Evolutionary conservation across 768 basidiomycete species (phyloP).

Genomic region (Gelatoporia subvermispora): DNA sequence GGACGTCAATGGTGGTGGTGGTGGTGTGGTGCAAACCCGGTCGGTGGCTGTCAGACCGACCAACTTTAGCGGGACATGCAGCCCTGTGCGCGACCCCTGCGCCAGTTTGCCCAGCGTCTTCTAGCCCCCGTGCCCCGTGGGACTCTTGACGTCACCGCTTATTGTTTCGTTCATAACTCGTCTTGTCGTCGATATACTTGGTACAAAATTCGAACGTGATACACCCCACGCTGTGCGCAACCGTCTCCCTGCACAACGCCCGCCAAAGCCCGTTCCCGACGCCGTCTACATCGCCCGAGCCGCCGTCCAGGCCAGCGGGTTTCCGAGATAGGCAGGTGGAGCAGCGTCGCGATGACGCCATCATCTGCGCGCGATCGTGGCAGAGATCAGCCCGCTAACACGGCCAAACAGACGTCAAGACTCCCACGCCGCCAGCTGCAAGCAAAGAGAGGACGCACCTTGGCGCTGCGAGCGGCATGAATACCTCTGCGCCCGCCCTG

Average conservation of each 20-base stretch:
- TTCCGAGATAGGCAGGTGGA: neutral
- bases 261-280: too few species aligned
- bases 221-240: too few species aligned
- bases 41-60: too few species aligned
- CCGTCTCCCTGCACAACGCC: too few species aligned
- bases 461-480: conserved; percentile 80
- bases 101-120: too few species aligned
- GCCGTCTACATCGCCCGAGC: neutral
- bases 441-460: conserved; percentile 45
- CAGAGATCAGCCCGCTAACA: conserved; percentile 55
- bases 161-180: too few species aligned
- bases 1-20: conserved; percentile 1
- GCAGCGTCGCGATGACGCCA: neutral
- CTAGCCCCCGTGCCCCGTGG: too few species aligned
- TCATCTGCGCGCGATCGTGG: conserved; percentile 38
- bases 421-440: neutral
- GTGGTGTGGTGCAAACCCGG: neutral
- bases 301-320: neutral
- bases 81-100: too few species aligned
- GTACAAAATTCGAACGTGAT: too few species aligned
- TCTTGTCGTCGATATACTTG: too few species aligned
- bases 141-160: too few species aligned
- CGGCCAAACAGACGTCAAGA: neutral
- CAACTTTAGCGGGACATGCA: too few species aligned
- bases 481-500: conserved; percentile 80